Evolutionary conservation across 257 asterid species (phyloP), one percentile per base, ranked within the genome.

Genomic region (Misopates orontium): DNA sequence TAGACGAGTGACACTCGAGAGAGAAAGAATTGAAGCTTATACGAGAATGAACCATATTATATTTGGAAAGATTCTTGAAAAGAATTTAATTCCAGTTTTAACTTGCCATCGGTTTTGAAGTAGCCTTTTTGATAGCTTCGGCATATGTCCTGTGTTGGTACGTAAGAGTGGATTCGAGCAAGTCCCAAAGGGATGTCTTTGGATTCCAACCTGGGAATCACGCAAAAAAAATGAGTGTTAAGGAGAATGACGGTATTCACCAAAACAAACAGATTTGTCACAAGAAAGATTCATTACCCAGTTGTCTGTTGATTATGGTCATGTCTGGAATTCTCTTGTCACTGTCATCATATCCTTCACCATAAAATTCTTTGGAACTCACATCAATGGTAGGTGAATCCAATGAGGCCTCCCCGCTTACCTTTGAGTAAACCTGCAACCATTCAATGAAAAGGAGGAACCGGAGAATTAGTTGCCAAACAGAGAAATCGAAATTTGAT

Each of bases 271-370:
- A 36, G 39, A 10, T 20, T 15, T 57, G n/a, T 17, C 31, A 3
- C 9, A 10, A 53, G 8, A 61, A 59, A 15, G 57, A 21, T 14
- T 32, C 18, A 28, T 64, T 89, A 91, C 96, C 96, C 17, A 91
- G 96, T 71, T 89, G 96, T 74, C 63, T 77, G 87, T 89, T 91
- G 72, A 91, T 91, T 53, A 89, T 87, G 75, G 96, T 87, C 98
- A 91, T 91, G 72, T 91, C 98, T 10, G 98, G 98, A 70, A 91
- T 91, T 77, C 98, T 82, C 83, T 85, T 91, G 79, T 91, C 98
- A 72, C 98, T 91, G 50, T 91, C 98, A 69, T 91, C 98, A 53
- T 91, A 91, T 39, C 98, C 98, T 77, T 85, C 98, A 24, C 98
- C 98, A 25, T 92, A 92, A 39, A 92, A 92, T 69, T 92, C 97